These are phyloP conservation scores for Inonotus hispidus DNA, from an alignment of 1,284 basidiomycete species.

Conservation along the genomic window DNA sequence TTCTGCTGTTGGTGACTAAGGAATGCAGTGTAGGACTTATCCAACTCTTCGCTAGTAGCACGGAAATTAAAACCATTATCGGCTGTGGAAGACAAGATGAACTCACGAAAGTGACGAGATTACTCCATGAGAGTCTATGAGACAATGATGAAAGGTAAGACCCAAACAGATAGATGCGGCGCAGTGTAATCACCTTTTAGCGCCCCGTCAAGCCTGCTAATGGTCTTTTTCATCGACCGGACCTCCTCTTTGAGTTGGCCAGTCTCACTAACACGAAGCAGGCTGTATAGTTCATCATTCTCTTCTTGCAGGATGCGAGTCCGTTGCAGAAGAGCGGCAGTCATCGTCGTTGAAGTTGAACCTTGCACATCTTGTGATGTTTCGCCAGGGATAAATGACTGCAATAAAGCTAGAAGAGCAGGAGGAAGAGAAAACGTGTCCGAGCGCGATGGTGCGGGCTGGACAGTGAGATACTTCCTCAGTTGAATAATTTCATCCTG, in stretches of 20 bases:
- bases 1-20: constrained; percentile 32
- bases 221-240: constrained; percentile 55
- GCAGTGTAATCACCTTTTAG: constrained; percentile 54
- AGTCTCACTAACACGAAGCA: constrained; percentile 64
- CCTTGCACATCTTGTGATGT: constrained; percentile 31
- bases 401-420: constrained; percentile 55
- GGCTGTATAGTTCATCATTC: constrained; percentile 73
- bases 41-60: constrained; percentile 47
- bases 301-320: constrained; percentile 70
- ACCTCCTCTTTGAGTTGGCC: constrained; percentile 76
- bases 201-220: constrained; percentile 62
- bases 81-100: not conserved
- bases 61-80: not conserved
- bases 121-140: constrained; percentile 65
- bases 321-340: constrained; percentile 64
- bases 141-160: constrained; percentile 9
- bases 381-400: constrained; percentile 53
- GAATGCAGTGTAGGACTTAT: constrained; percentile 63
- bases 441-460: constrained; percentile 50
- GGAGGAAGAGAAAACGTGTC: constrained; percentile 64
- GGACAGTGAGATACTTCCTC: constrained; percentile 53
- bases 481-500: constrained; percentile 69
- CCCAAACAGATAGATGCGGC: not conserved
- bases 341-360: constrained; percentile 50
- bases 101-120: constrained; percentile 68